A percentile compares a stretch with the other conserved stretches of the same genome.
Conservation (phyloP, 2,329 filamentous ascomycete genomes). For the Keithomyces neogunnii region DNA sequence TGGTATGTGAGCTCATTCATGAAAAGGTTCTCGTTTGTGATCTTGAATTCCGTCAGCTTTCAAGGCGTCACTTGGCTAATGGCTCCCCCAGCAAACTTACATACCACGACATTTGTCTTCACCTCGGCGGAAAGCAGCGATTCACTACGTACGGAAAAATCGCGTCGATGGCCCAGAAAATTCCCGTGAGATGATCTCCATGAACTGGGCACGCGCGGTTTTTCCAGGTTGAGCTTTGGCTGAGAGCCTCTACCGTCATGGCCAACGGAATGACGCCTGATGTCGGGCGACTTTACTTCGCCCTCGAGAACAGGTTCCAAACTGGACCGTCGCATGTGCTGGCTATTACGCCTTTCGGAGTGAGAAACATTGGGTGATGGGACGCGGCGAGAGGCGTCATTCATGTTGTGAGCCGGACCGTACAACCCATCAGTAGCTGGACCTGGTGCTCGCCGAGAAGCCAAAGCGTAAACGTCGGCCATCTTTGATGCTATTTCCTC, state of each 20-base stretch:
- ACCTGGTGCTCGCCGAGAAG: not conserved
- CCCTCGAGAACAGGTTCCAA: constrained; percentile 6
- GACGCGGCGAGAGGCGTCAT: constrained; percentile 1
- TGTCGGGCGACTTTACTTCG: not conserved
- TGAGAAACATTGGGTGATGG: constrained; percentile 4
- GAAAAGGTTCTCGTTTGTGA: constrained; percentile 67
- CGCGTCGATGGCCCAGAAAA: not conserved
- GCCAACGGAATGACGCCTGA: not conserved
- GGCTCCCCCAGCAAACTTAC: not conserved
- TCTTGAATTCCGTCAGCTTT: constrained; percentile 30
- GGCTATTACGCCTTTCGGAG: constrained; percentile 1
- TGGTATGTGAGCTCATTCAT: constrained; percentile 66
- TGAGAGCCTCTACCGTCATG: not conserved
- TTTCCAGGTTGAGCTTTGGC: constrained; percentile 4
- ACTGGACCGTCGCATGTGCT: constrained; percentile 2
- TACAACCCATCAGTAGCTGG: constrained; percentile 2
- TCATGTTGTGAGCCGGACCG: not conserved
- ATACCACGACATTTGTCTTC: constrained; percentile 24
- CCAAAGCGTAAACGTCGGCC: not conserved
- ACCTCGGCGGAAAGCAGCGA: constrained; percentile 11
- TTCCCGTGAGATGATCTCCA: not conserved
- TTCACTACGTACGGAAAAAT: constrained; percentile 1
- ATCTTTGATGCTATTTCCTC: not conserved
- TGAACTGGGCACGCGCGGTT: constrained; percentile 4
- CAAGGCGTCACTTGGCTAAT: not conserved